Evolutionary conservation across 139 green algal species (phyloP), one percentile per base, ranked within the genome.

Genomic region (Auxenochlorella protothecoides): DNA sequence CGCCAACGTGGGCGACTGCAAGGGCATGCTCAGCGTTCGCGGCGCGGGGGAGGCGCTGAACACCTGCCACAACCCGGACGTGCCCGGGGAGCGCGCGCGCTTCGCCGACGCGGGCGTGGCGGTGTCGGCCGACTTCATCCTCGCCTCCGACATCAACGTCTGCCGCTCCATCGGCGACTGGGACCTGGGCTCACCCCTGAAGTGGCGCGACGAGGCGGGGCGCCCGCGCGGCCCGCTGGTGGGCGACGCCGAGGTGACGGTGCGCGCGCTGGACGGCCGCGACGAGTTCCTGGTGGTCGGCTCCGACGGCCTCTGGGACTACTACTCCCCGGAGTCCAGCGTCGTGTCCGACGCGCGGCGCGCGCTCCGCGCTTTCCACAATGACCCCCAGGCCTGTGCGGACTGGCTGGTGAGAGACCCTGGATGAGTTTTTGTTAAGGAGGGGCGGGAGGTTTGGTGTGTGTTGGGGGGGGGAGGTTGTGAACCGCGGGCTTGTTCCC

Each of bases 221-320:
- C 14, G 52, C n/a, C 66, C 71, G 10, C 5, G 63, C 55, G 78
- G 78, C 2, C 78, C 78, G 6, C 65, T 83, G 6, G 67, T 78
- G 67, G 12, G 65, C 8, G 6, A 78, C 53, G 71, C 76, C 4
- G 76, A 81, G 54, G 69, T 81, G 3, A 54, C n/a, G 57, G 69
- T 53, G 55, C 68, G 53, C 65, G 53, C 72, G 9, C 52, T 77
- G 8, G 72, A 77, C 53, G 66, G 68, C n/a, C 57, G 61, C 51
- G 59, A 71, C 5, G 77, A 82, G 55, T 82, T 82, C 65, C 59
- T 82, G 10, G 71, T 82, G 13, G 60, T 59, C 7, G 77, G 73
- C 55, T 74, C 68, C n/a, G 76, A 81, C 13, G 77, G 76, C 55
- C 69, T 82, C 54, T 82, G 77, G 77, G 77, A 82, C 72, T 82